phyloP scores from a whole-genome alignment of 805 yeast genomes.

The Schizosaccharomyces octosporus region DNA sequence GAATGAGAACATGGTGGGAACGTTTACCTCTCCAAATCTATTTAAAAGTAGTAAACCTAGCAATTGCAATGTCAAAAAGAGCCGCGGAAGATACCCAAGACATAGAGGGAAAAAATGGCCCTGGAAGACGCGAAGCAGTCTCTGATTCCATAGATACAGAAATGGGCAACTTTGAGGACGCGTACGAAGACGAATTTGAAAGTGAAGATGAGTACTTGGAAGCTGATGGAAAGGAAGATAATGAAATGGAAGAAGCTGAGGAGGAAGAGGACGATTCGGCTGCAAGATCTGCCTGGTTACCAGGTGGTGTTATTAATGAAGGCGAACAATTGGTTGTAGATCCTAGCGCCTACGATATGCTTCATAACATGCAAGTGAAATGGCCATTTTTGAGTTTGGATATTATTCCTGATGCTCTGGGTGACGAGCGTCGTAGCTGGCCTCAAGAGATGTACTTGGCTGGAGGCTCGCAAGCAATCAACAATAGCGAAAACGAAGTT shows the following conservation, averaged over 20 bases:
- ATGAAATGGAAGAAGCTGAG: slow-evolving; percentile 46
- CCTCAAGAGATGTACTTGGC: slow-evolving; percentile 72
- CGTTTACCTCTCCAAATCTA: too few species aligned
- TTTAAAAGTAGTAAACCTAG: neutral
- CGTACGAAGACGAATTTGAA: slow-evolving; percentile 26
- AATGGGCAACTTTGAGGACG: slow-evolving; percentile 36
- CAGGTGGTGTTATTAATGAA: slow-evolving; percentile 75
- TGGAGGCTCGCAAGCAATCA: slow-evolving; percentile 83
- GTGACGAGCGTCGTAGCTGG: slow-evolving; percentile 65
- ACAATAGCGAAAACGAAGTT: slow-evolving; percentile 69
- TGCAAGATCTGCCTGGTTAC: slow-evolving; percentile 40
- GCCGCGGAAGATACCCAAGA: slow-evolving; percentile 9
- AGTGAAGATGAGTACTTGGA: slow-evolving; percentile 19
- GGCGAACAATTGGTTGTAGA: slow-evolving; percentile 93
- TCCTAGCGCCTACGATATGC: slow-evolving; percentile 86
- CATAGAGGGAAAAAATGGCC: slow-evolving; percentile 16
- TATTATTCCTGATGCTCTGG: slow-evolving; percentile 62
- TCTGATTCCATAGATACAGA: slow-evolving; percentile 11
- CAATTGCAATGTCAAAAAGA: slow-evolving; percentile 6
- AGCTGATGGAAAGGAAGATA: slow-evolving; percentile 67
- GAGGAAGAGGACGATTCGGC: slow-evolving; percentile 16
- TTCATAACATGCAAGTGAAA: slow-evolving; percentile 76
- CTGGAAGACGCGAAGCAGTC: slow-evolving; percentile 3
- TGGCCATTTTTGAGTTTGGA: slow-evolving; percentile 95
- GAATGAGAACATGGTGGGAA: too few species aligned